Evolutionary conservation across 257 asterid species (phyloP).

Genomic region (Przewalskia tangutica): DNA sequence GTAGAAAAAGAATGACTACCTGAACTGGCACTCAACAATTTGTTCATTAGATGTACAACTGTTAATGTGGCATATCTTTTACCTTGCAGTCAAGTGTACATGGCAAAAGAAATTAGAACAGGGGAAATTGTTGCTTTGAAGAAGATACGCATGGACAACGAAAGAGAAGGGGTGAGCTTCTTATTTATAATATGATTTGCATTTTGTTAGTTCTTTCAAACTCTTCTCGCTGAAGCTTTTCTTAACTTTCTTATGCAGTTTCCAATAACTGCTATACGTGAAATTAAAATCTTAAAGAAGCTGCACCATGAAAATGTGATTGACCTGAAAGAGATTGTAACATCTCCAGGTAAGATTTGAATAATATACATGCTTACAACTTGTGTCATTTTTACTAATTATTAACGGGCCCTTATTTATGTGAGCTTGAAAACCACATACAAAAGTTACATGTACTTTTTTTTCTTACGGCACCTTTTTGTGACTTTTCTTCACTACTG

Average conservation of each 20-base stretch:
- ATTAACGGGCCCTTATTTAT: neutral
- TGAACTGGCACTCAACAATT: neutral
- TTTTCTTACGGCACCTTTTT: neutral
- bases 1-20: neutral
- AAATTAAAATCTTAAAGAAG: constrained; percentile 84
- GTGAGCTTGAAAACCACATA: constrained; percentile 2
- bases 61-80: neutral
- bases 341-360: constrained; percentile 66
- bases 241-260: constrained; percentile 38
- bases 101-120: constrained; percentile 75
- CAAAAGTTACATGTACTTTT: neutral
- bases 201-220: neutral
- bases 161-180: constrained; percentile 81
- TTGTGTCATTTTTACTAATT: neutral
- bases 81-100: constrained; percentile 71
- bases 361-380: neutral
- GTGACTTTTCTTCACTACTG: neutral
- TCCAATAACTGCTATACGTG: constrained; percentile 92
- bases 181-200: constrained; percentile 3
- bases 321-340: constrained; percentile 86
- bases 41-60: neutral
- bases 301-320: constrained; percentile 83
- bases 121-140: constrained; percentile 93
- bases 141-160: constrained; percentile 97
- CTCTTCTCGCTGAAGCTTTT: constrained; percentile 3